Percentiles rank a stretch among this genome's conserved stretches.
Conservation (phyloP, 495 filamentous ascomycete genomes). For the Apodospora peruviana region DNA sequence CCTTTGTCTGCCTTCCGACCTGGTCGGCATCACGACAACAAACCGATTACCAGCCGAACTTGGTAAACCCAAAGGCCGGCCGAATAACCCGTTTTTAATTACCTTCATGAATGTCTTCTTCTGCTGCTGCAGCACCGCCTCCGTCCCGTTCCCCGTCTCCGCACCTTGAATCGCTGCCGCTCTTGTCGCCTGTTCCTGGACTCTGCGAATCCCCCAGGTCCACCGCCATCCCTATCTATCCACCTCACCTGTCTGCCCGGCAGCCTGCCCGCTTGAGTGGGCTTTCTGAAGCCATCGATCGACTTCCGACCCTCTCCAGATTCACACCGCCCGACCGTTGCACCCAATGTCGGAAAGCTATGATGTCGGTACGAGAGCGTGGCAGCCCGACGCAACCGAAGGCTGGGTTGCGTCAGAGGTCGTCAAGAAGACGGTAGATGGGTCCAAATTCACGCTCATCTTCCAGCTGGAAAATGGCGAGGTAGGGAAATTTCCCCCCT, state of each 20-base stretch:
- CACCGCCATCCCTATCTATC: conserved; percentile 6
- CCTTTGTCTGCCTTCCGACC: conserved; percentile 2
- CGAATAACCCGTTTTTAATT: no score
- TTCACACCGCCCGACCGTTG: conserved; percentile 10
- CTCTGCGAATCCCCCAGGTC: conserved; percentile 7
- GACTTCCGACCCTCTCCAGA: conserved; percentile 2
- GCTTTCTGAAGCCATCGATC: conserved; percentile 20
- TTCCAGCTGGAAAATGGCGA: conserved; percentile 90
- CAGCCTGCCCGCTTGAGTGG: conserved; percentile 16
- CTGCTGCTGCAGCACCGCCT: neutral
- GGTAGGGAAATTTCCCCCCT: conserved; percentile 46
- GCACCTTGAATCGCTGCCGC: conserved; percentile 9
- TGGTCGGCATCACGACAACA: conserved; percentile 5
- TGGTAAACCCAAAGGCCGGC: no score
- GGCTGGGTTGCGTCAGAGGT: conserved; percentile 98
- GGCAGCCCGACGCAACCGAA: conserved; percentile 92
- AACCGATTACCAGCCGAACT: no score
- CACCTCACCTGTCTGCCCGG: conserved; percentile 4
- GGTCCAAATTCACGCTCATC: conserved; percentile 77
- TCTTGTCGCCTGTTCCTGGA: neutral
- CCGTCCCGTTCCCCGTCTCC: conserved; percentile 2
- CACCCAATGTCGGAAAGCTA: conserved; percentile 85
- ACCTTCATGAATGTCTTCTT: conserved; percentile 17
- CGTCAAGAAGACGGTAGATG: conserved; percentile 75
- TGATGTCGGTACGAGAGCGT: conserved; percentile 94